A percentile compares a stretch with the other conserved stretches of the same genome.
phyloP scores from a whole-genome alignment of 805 yeast genomes.

The Maudiozyma pseudohumilis region DNA sequence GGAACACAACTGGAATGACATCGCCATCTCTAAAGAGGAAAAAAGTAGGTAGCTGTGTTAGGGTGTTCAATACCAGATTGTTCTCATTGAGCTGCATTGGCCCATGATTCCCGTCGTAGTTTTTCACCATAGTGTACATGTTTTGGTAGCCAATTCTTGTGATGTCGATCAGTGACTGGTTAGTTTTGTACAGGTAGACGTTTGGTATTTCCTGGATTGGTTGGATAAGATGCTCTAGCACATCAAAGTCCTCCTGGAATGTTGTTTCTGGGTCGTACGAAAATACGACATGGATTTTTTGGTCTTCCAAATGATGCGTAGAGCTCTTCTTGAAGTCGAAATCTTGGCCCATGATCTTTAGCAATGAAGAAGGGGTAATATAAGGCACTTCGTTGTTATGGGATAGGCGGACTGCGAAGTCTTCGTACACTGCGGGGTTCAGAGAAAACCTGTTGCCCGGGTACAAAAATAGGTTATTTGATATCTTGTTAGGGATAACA shows the following conservation, averaged over 20 bases:
- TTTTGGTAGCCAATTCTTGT: constrained; percentile 32
- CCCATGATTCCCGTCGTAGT: constrained; percentile 32
- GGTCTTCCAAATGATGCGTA: constrained; percentile 10
- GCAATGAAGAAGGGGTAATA: constrained; percentile 12
- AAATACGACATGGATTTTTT: constrained; percentile 39
- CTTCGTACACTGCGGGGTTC: constrained; percentile 27
- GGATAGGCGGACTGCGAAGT: constrained; percentile 39
- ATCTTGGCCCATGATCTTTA: constrained; percentile 11
- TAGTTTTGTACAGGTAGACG: constrained; percentile 42
- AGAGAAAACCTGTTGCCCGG: constrained; percentile 13
- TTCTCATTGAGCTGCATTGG: constrained; percentile 34
- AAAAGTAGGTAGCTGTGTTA: constrained; percentile 54
- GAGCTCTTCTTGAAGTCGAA: constrained; percentile 12
- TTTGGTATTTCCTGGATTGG: constrained; percentile 51
- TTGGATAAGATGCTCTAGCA: constrained; percentile 52
- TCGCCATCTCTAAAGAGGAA: constrained; percentile 50
- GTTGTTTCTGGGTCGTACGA: constrained; percentile 41
- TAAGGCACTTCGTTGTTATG: constrained; percentile 37
- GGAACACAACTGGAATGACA: constrained; percentile 42
- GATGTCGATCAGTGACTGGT: constrained; percentile 35
- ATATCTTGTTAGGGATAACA: constrained; percentile 40
- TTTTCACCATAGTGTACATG: constrained; percentile 33
- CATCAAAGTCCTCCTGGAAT: constrained; percentile 47
- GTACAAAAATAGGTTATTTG: constrained; percentile 21
- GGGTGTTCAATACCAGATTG: constrained; percentile 39